Evolutionary conservation across 1,284 basidiomycete genomes (phyloP), one percentile per base, ranked within the genome.

Genomic region (Cryptococcus sp.): DNA sequence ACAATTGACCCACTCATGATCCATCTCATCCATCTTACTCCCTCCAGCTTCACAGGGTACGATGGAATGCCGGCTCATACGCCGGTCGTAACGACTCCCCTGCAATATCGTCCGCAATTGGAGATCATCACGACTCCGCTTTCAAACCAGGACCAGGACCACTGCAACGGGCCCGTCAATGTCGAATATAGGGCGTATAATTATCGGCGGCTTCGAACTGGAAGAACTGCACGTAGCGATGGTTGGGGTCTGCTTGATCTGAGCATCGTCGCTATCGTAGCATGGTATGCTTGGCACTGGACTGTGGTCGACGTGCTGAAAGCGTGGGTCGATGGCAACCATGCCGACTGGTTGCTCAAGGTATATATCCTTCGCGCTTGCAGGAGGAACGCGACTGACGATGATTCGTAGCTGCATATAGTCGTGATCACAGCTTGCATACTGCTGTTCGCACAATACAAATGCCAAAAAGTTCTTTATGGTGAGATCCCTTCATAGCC

Each of bases 141-240:
- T 20, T 27, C 50, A 8, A 8, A 15, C 35, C 41, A 25, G 31
- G 31, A 15, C 35, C 41, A 25, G 31, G 31, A 15, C 35, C 41
- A 47, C 27, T 49, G 49, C 38, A 47, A 46, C 10, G 49, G 47
- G n/a, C 47, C 17, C 48, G 49, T 35, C 31, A 35, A 51, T 42
- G 55, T 59, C 50, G 70, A 72, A 41, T 70, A 65, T 42, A 54
- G 69, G 31, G 66, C 71, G 6, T 60, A 68, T 56, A 66, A 69
- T 31, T 63, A 54, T 41, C 52, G 53, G 17, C 46, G 51, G 7
- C 46, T 60, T 17, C 13, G 17, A 0, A 50, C 47, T 45, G 69
- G 67, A 1, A 50, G 53, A 25, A 39, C 62, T 1, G 27, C 59
- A 11, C 35, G 63, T 41, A 55, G 63, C 2, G 64, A 70, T 61